These are phyloP conservation scores for Suillus cothurnatus DNA, from an alignment of 768 basidiomycete species.

Conservation along the genomic window DNA sequence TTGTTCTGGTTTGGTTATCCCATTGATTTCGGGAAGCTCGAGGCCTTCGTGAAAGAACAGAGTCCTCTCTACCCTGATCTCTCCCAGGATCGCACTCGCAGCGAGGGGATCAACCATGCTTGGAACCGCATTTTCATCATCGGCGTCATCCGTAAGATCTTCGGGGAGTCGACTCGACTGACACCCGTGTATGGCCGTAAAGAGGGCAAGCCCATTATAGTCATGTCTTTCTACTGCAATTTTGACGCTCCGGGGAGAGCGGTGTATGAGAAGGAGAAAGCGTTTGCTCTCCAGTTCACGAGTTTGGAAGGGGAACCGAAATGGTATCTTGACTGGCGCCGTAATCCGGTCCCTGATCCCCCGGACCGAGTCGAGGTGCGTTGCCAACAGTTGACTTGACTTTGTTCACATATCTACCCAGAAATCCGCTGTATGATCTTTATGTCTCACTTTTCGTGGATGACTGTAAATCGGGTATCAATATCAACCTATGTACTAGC, in stretches of 20 bases:
- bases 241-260: not conserved
- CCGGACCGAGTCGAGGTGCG: not conserved
- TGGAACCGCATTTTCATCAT: not conserved
- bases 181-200: not conserved
- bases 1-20: not conserved
- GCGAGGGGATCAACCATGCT: not conserved
- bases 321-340: slow-evolving; percentile 3
- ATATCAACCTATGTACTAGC: not conserved
- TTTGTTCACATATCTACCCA: not conserved
- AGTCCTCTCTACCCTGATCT: not conserved
- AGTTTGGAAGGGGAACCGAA: not conserved
- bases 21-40: not conserved
- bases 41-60: slow-evolving; percentile 2
- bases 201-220: not conserved
- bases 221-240: slow-evolving; percentile 5
- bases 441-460: not conserved
- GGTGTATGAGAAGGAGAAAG: not conserved
- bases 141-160: slow-evolving; percentile 1
- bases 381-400: not conserved
- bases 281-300: not conserved
- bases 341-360: not conserved
- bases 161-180: slow-evolving; percentile 2
- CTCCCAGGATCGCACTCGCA: not conserved
- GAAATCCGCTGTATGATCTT: not conserved
- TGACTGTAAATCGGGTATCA: not conserved